Evolutionary conservation across 2,329 filamentous ascomycete species (phyloP).

Genomic region (Coniochaeta sp.): DNA sequence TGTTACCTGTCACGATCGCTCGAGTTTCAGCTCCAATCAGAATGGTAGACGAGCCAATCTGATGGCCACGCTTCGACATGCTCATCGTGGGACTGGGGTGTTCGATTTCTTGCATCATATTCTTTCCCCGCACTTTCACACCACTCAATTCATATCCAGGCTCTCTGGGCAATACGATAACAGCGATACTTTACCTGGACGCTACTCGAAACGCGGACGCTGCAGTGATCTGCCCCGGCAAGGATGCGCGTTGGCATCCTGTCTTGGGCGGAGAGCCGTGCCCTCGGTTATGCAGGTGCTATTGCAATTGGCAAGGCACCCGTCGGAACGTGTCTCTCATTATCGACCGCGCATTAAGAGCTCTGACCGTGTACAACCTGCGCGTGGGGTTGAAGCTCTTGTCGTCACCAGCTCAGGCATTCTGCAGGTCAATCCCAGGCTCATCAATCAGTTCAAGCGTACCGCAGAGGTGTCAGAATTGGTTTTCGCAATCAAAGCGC

Average conservation of each 20-base stretch:
- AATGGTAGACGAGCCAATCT: background rate
- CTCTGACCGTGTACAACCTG: background rate
- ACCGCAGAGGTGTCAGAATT: background rate
- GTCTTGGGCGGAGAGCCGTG: background rate
- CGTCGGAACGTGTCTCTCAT: background rate
- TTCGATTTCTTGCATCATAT: background rate
- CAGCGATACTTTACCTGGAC: background rate
- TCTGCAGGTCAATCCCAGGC: background rate
- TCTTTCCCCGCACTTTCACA: background rate
- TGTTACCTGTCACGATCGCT: background rate
- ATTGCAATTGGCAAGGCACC: background rate
- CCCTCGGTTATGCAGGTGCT: background rate
- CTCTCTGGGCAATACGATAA: background rate
- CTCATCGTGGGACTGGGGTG: background rate
- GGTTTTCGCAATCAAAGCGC: background rate
- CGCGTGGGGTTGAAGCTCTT: background rate
- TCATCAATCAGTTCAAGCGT: background rate
- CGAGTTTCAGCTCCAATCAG: background rate
- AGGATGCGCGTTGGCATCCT: background rate
- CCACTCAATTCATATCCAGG: background rate
- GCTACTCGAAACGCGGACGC: background rate
- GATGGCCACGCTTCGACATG: background rate
- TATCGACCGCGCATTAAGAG: background rate
- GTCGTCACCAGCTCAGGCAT: background rate
- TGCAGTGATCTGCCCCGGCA: background rate